Conservation (phyloP, 345 rosid genomes). For the Triadica sebifera region DNA sequence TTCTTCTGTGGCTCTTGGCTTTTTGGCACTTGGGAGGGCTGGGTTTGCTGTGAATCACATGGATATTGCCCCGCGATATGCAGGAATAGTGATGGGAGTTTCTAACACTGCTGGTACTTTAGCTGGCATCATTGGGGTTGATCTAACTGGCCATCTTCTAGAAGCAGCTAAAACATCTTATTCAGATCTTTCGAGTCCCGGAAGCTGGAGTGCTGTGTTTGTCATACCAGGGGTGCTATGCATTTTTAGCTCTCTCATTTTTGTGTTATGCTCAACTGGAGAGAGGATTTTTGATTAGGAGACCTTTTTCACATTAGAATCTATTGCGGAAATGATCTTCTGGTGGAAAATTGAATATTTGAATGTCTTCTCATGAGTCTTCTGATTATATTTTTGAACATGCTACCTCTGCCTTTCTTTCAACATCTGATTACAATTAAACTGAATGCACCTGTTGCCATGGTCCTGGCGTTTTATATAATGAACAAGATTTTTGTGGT, state of each 20-base stretch:
- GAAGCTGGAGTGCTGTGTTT: constrained; percentile 87
- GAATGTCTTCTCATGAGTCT: background rate
- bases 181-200: constrained; percentile 86
- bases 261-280: constrained; percentile 79
- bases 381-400: background rate
- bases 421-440: background rate
- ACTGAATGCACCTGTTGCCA: too few relatives aligned
- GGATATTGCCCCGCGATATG: constrained; percentile 97
- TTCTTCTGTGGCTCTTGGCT: constrained; percentile 89
- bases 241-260: constrained; percentile 69
- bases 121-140: constrained; percentile 92
- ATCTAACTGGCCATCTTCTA: constrained; percentile 78
- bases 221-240: constrained; percentile 84
- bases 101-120: constrained; percentile 97
- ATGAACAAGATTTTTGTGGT: too few relatives aligned
- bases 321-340: background rate
- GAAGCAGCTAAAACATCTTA: constrained; percentile 74
- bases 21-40: constrained; percentile 89
- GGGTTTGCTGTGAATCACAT: constrained; percentile 98
- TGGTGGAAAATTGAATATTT: background rate
- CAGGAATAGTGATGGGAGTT: constrained; percentile 95
- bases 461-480: too few relatives aligned
- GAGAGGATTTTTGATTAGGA: constrained; percentile 89
- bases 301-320: background rate
- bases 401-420: constrained; percentile 1